phyloP scores from a whole-genome alignment of 2,329 filamentous ascomycete genomes.

The Penicillium sp. region DNA sequence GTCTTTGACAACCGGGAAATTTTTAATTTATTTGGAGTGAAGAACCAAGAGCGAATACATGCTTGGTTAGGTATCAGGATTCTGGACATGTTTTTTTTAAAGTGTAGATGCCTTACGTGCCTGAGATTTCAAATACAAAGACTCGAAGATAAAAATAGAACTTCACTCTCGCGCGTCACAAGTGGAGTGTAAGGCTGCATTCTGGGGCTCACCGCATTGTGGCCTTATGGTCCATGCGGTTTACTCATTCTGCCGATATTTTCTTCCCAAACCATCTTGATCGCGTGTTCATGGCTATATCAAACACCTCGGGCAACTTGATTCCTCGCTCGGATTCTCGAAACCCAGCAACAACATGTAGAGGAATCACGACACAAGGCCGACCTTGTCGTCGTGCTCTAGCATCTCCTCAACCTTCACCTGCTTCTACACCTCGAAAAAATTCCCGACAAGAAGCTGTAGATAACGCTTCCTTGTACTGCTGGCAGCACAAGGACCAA shows the following conservation, averaged over 20 bases:
- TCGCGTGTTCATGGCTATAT: conserved; percentile 59
- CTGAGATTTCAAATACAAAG: neutral
- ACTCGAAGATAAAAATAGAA: neutral
- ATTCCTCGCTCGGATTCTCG: conserved; percentile 81
- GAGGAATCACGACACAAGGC: conserved; percentile 81
- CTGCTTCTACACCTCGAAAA: conserved; percentile 27
- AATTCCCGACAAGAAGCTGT: conserved; percentile 23
- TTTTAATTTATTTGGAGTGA: no score
- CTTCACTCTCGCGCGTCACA: neutral
- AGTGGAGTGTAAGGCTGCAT: conserved; percentile 9
- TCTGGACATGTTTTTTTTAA: no score
- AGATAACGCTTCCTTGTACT: conserved; percentile 61
- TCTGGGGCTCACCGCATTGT: conserved; percentile 13
- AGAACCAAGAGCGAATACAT: no score
- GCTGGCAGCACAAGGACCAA: conserved; percentile 95
- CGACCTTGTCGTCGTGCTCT: conserved; percentile 77
- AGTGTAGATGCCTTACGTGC: neutral
- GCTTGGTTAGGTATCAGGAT: no score
- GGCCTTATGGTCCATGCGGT: neutral
- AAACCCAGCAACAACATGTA: conserved; percentile 80
- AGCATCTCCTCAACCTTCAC: conserved; percentile 45
- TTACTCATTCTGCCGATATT: conserved; percentile 1
- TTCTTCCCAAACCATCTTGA: neutral
- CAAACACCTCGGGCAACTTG: conserved; percentile 77
- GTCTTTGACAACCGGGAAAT: no score